Percentiles rank a stretch among this genome's conserved stretches.
Conservation (phyloP, 1,284 basidiomycete genomes). For the Malassezia sympodialis region DNA sequence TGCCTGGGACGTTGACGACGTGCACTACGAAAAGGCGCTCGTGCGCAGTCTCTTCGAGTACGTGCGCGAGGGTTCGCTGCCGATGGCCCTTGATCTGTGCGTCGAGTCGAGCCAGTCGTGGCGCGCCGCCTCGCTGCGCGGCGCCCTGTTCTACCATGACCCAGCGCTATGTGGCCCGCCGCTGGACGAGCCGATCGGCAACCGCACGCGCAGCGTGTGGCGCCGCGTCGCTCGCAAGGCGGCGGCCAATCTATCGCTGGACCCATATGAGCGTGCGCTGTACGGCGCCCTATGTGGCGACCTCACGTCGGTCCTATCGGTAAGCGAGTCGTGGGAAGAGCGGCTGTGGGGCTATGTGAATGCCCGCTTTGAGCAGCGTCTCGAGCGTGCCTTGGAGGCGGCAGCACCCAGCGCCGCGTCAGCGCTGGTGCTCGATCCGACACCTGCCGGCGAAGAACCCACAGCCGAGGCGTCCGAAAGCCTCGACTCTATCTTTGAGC, state of each 20-base stretch:
- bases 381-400: constrained; percentile 53
- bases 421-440: background rate
- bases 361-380: constrained; percentile 70
- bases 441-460: background rate
- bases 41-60: constrained; percentile 65
- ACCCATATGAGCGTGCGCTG: constrained; percentile 66
- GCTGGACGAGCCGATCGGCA: constrained; percentile 25
- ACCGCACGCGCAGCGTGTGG: constrained; percentile 41
- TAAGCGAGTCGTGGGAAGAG: constrained; percentile 79
- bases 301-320: constrained; percentile 61
- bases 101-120: constrained; percentile 76
- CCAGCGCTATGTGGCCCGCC: constrained; percentile 15
- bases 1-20: constrained; percentile 33
- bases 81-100: constrained; percentile 72
- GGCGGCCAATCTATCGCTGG: constrained; percentile 51
- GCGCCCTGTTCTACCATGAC: constrained; percentile 52
- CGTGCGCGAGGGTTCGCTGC: constrained; percentile 68
- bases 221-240: constrained; percentile 38
- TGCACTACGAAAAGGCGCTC: constrained; percentile 63
- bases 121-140: constrained; percentile 75
- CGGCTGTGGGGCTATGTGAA: constrained; percentile 85
- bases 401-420: background rate
- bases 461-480: constrained; percentile 6
- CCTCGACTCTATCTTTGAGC: constrained; percentile 34
- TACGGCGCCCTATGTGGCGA: constrained; percentile 84